phyloP scores from a whole-genome alignment of 1,139 yeast genomes.

The Yarrowia galli region DNA sequence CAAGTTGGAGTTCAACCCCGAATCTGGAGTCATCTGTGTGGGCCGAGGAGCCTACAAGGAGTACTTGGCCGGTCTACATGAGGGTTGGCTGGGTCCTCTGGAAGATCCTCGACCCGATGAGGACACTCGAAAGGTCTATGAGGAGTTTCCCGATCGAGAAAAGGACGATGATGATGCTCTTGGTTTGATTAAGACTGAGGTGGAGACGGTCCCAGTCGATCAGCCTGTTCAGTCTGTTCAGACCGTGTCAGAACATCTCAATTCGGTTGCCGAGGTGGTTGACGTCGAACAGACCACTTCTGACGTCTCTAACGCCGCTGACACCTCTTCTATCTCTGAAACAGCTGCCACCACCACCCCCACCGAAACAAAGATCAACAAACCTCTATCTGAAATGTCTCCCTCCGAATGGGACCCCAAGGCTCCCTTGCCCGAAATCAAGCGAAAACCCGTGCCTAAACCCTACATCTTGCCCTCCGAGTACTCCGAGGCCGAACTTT shows the following conservation, averaged over 20 bases:
- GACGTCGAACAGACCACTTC: not conserved
- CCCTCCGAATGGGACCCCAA: conserved; percentile 28
- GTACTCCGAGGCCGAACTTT: conserved; percentile 61
- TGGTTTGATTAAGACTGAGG: conserved; percentile 41
- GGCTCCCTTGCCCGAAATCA: conserved; percentile 43
- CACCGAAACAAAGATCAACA: not conserved
- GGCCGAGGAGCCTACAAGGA: conserved; percentile 98
- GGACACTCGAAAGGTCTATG: conserved; percentile 42
- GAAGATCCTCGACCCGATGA: conserved; percentile 61
- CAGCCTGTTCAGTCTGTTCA: not conserved
- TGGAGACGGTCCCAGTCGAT: not conserved
- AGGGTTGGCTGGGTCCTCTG: conserved; percentile 92
- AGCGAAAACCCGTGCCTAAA: conserved; percentile 60
- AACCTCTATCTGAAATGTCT: not conserved
- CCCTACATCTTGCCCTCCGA: conserved; percentile 69
- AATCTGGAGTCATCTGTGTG: conserved; percentile 89
- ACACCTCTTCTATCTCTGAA: too few relatives aligned
- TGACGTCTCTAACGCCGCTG: too few relatives aligned
- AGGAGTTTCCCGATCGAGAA: conserved; percentile 44
- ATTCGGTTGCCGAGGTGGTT: too few relatives aligned
- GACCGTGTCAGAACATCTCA: not conserved
- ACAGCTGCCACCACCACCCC: not conserved
- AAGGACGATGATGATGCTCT: conserved; percentile 44
- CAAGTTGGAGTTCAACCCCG: conserved; percentile 46
- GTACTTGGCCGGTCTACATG: conserved; percentile 87